A percentile compares a stretch with the other conserved stretches of the same genome.
Conservation (phyloP, 768 basidiomycete genomes). For the Scleroderma citrinum region DNA sequence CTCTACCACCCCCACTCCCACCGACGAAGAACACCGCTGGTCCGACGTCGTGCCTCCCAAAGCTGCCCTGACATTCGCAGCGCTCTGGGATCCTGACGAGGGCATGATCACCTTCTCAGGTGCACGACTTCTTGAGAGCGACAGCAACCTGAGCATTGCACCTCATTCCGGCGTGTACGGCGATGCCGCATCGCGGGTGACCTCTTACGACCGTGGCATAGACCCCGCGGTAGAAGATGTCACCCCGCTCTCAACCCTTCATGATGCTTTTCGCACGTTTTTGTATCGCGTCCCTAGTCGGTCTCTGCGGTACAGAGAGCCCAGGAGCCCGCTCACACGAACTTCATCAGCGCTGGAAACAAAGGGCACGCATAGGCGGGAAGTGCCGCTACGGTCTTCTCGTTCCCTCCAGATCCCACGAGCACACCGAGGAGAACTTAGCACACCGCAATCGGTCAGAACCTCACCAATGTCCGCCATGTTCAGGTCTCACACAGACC, state of each 20-base stretch:
- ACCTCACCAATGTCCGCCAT: neutral
- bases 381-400: slow-evolving; percentile 10
- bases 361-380: slow-evolving; percentile 26
- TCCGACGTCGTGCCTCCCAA: slow-evolving; percentile 53
- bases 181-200: slow-evolving; percentile 11
- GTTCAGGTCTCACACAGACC: neutral
- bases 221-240: slow-evolving; percentile 16
- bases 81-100: slow-evolving; percentile 52
- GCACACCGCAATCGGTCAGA: neutral
- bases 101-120: slow-evolving; percentile 55
- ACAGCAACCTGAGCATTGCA: slow-evolving; percentile 7
- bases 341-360: slow-evolving; percentile 29
- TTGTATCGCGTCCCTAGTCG: slow-evolving; percentile 17
- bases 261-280: slow-evolving; percentile 26
- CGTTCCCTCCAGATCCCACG: slow-evolving; percentile 17
- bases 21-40: slow-evolving; percentile 35
- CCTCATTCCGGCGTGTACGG: slow-evolving; percentile 10
- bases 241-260: slow-evolving; percentile 19
- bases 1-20: slow-evolving; percentile 3
- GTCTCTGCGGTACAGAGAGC: slow-evolving; percentile 10
- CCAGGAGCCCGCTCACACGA: slow-evolving; percentile 13
- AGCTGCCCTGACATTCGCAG: slow-evolving; percentile 52
- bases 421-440: slow-evolving; percentile 14
- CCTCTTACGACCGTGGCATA: slow-evolving; percentile 10
- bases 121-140: slow-evolving; percentile 36